Conservation (phyloP, 2,329 filamentous ascomycete genomes). For the Chalara sp. region DNA sequence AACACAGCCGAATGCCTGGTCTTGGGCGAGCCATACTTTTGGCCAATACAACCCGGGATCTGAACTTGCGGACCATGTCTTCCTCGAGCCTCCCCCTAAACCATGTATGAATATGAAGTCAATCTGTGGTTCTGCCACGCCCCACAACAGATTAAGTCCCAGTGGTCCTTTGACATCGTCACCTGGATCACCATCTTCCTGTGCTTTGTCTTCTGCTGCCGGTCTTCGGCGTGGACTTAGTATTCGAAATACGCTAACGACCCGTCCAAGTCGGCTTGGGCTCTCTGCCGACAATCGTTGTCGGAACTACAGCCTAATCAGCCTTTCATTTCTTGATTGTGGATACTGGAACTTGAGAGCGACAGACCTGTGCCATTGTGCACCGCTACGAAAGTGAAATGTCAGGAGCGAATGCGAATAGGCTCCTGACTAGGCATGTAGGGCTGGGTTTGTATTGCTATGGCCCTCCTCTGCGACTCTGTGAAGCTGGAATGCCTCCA, state of each 20-base stretch:
- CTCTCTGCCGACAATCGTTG: not conserved
- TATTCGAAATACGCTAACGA: not conserved
- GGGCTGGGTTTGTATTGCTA: no score
- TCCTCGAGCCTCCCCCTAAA: conserved; percentile 29
- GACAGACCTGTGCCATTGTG: no score
- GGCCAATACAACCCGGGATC: conserved; percentile 29
- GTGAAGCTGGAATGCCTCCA: no score
- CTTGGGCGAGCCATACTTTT: conserved; percentile 27
- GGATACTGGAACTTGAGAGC: no score
- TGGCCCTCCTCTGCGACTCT: no score
- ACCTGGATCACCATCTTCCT: not conserved
- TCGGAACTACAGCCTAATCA: not conserved
- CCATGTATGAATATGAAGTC: conserved; percentile 31
- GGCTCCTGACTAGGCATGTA: no score
- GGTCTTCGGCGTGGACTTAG: not conserved
- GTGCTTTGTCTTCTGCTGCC: not conserved
- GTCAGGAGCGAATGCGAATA: no score
- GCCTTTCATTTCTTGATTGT: not conserved
- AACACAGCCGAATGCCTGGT: conserved; percentile 26
- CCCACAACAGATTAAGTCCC: not conserved
- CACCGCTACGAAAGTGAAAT: no score
- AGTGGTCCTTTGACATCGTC: not conserved
- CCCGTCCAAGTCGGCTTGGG: not conserved
- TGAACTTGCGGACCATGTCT: conserved; percentile 28
- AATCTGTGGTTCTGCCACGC: not conserved